phyloP scores from a whole-genome alignment of 2,329 filamentous ascomycete genomes.

The Fusarium stilboides region DNA sequence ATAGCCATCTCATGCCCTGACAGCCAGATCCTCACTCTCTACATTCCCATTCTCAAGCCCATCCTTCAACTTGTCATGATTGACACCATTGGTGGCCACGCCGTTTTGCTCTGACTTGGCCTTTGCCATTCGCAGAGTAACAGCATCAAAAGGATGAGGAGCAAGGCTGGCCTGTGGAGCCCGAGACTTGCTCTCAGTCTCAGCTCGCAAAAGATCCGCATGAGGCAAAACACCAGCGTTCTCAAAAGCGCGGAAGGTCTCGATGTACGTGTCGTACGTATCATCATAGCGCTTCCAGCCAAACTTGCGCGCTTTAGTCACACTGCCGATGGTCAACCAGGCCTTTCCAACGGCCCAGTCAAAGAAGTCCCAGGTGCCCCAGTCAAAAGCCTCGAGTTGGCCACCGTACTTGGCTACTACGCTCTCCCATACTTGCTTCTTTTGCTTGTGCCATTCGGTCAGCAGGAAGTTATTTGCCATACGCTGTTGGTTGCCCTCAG shows the following conservation, averaged over 20 bases:
- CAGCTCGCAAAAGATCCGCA: neutral
- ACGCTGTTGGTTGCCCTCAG: conserved; percentile 27
- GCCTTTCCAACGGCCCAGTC: conserved; percentile 42
- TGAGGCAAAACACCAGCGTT: conserved; percentile 35
- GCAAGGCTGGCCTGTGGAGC: neutral
- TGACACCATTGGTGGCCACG: neutral
- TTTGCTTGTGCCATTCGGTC: conserved; percentile 38
- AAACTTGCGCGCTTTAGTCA: conserved; percentile 39
- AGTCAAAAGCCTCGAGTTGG: conserved; percentile 30
- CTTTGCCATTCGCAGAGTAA: neutral
- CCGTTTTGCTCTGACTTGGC: neutral
- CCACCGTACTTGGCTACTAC: conserved; percentile 38
- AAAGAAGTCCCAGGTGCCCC: conserved; percentile 43
- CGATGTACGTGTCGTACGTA: conserved; percentile 36
- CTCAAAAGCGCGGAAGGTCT: conserved; percentile 39
- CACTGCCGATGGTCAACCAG: conserved; percentile 32
- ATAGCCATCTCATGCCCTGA: neutral
- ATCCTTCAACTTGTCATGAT: neutral
- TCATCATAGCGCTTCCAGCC: conserved; percentile 40
- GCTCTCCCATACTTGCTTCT: conserved; percentile 33
- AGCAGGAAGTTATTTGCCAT: conserved; percentile 39
- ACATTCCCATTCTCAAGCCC: neutral
- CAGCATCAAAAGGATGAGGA: conserved; percentile 28
- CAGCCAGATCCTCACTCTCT: neutral
- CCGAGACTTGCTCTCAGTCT: neutral